Percentiles rank a stretch among this genome's conserved stretches.
These are phyloP conservation scores for Pseudogymnoascus sp. DNA, from an alignment of 2,329 filamentous ascomycete genomes.

Conservation along the genomic window DNA sequence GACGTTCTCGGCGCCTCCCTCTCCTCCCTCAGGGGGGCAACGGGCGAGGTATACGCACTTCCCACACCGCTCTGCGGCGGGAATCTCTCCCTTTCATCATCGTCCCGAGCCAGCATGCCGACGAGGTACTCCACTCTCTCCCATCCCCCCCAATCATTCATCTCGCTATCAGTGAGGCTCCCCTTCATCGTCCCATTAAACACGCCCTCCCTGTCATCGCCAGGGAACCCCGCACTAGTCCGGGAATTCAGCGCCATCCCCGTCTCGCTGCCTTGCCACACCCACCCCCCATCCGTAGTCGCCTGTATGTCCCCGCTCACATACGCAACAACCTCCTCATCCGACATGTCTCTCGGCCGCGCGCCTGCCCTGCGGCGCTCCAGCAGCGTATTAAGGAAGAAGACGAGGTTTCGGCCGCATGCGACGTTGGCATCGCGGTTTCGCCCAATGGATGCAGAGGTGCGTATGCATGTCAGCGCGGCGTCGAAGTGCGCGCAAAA, in stretches of 20 bases:
- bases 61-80: background rate
- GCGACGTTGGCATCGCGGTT: constrained; percentile 63
- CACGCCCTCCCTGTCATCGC: constrained; percentile 27
- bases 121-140: constrained; percentile 59
- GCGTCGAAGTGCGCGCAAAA: constrained; percentile 64
- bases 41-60: background rate
- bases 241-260: constrained; percentile 24
- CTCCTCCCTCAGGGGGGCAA: background rate
- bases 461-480: constrained; percentile 65
- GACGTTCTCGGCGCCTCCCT: background rate
- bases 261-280: constrained; percentile 61
- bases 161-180: constrained; percentile 46
- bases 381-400: constrained; percentile 65
- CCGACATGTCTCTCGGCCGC: constrained; percentile 16
- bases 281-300: constrained; percentile 68
- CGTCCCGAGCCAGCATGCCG: constrained; percentile 41
- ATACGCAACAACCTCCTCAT: constrained; percentile 79
- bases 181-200: constrained; percentile 23
- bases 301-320: constrained; percentile 81
- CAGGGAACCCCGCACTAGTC: constrained; percentile 11
- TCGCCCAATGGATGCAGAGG: constrained; percentile 62
- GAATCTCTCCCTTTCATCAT: background rate
- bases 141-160: constrained; percentile 74
- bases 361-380: constrained; percentile 38
- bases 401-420: constrained; percentile 73